phyloP scores from a whole-genome alignment of 2,329 filamentous ascomycete species.

The Pyrenophora teres region DNA sequence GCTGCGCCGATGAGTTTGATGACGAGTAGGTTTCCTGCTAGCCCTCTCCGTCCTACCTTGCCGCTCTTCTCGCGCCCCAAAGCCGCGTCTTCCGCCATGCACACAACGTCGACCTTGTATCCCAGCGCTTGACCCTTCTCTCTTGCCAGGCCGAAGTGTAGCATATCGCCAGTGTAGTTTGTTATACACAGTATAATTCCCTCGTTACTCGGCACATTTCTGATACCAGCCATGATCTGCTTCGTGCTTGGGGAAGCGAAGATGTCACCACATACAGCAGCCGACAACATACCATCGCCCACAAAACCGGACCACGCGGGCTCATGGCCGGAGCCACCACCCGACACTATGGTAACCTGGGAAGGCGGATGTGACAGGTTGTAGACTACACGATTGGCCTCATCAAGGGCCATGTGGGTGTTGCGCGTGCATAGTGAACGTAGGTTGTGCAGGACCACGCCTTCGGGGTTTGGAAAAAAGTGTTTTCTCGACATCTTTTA shows the following conservation, averaged over 20 bases:
- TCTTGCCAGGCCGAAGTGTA: constrained; percentile 56
- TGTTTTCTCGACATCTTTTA: constrained; percentile 56
- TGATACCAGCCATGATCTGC: constrained; percentile 56
- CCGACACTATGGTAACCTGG: constrained; percentile 54
- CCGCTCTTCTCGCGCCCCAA: constrained; percentile 55
- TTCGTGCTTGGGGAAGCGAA: constrained; percentile 56
- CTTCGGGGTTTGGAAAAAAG: constrained; percentile 58
- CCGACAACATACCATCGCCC: constrained; percentile 55
- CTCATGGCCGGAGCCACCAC: constrained; percentile 56
- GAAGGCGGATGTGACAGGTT: constrained; percentile 50
- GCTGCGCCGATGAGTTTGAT: constrained; percentile 55
- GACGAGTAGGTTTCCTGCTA: constrained; percentile 58
- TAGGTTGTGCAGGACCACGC: constrained; percentile 56
- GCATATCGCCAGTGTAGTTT: constrained; percentile 57
- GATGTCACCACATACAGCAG: constrained; percentile 55
- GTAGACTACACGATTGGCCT: constrained; percentile 55
- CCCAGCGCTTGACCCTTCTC: constrained; percentile 54
- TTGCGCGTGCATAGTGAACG: constrained; percentile 55
- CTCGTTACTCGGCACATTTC: constrained; percentile 52
- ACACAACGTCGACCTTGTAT: constrained; percentile 53
- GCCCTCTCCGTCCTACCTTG: constrained; percentile 55
- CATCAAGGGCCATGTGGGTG: constrained; percentile 50
- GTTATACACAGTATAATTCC: constrained; percentile 56
- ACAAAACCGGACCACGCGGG: constrained; percentile 57
- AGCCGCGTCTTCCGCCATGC: constrained; percentile 56